Percentiles rank a stretch among this genome's conserved stretches.
Conservation (phyloP, 164 flowering plant genomes). For the Cinnamomum micranthum region DNA sequence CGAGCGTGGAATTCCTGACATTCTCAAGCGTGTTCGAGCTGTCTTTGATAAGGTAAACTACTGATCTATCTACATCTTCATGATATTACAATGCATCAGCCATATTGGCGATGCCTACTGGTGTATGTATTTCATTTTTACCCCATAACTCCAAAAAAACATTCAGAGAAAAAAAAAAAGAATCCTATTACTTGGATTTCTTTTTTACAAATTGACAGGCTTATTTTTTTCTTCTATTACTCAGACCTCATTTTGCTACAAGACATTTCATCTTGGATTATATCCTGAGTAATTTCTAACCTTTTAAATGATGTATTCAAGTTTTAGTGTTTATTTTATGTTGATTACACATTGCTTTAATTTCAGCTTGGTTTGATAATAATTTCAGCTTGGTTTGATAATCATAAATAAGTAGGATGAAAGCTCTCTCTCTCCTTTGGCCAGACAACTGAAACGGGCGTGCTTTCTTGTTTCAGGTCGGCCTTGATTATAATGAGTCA, state of each 20-base stretch:
- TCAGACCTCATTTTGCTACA: no score
- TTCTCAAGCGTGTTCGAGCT: constrained; percentile 84
- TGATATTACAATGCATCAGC: no score
- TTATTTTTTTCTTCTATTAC: no score
- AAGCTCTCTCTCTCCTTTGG: neutral
- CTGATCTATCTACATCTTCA: neutral
- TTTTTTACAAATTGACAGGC: no score
- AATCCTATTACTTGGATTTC: no score
- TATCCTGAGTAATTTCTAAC: no score
- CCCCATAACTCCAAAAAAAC: no score
- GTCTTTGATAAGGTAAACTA: constrained; percentile 79
- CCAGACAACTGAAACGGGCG: neutral
- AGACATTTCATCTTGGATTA: no score
- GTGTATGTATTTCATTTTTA: no score
- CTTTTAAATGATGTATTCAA: no score
- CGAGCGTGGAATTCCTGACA: constrained; percentile 86
- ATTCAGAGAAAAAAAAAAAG: no score
- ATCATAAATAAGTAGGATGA: neutral
- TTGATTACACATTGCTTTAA: neutral
- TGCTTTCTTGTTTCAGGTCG: constrained; percentile 52
- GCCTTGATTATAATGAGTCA: constrained; percentile 77
- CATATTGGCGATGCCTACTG: no score
- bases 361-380: neutral
- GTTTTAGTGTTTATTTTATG: neutral
- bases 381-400: neutral